Evolutionary conservation across 2,329 filamentous ascomycete species (phyloP), one percentile per base, ranked within the genome.

Genomic region (Aureobasidium sp.): DNA sequence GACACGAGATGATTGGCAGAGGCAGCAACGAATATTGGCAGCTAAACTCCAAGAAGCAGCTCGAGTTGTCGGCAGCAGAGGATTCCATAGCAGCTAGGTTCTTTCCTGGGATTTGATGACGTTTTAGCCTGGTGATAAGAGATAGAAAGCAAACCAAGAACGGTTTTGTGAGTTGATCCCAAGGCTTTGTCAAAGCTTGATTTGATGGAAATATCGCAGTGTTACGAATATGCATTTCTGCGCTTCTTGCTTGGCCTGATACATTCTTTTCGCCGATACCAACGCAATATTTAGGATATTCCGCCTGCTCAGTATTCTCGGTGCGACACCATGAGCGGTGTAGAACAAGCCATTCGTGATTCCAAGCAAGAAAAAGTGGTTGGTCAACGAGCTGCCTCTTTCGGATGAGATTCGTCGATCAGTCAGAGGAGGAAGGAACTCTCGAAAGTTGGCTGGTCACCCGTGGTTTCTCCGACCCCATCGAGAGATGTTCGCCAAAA

Each of bases 31-130:
- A 20, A 7, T 20, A 25, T 45, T 56, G n/a, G 55, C 55, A 58
- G 42, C 55, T 58, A 58, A 58, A 58, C 55, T 58, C 29, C 42
- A 58, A 58, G 29, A 58, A 58, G 55, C 41, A 58, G 55, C 55
- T 58, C 55, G 55, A 31, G 44, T 34, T 17, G 53, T 39, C 53
- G 53, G 39, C 15, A 47, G 42, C 20, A 47, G 52, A 25, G 27
- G 17, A 47, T 58, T 11, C 55, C 41, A 58, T 47, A 58, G 42
- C 29, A 37, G 41, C 55, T 58, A 37, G 27, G 25, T 14, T 5
- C 31, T 37, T 27, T n/a, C 12, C 20, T 22, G 42, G 55, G 37
- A 47, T 20, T n/a, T 20, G 6, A 58, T 58, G 55, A 58, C 55
- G 55, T 58, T 22, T 17, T 36, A 20, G 14, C 29, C 31, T 17